These are phyloP conservation scores for Fusarium oligoseptatum DNA, from an alignment of 2,329 filamentous ascomycete species.

Conservation along the genomic window DNA sequence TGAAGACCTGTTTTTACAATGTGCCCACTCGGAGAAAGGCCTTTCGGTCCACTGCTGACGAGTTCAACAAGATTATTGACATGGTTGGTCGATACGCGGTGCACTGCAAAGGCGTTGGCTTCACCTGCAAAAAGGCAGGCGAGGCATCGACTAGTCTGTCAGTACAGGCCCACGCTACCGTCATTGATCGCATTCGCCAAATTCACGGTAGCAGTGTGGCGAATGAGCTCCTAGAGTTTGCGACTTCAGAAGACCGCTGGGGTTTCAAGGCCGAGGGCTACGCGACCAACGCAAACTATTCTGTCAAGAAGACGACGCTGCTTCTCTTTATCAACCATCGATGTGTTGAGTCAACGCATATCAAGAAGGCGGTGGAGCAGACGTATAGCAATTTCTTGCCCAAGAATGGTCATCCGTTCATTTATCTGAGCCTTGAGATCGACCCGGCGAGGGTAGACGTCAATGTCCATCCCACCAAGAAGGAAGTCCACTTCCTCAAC, in stretches of 20 bases:
- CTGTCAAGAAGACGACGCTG: slow-evolving; percentile 88
- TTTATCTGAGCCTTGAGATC: slow-evolving; percentile 92
- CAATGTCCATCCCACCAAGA: slow-evolving; percentile 96
- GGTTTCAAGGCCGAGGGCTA: slow-evolving; percentile 87
- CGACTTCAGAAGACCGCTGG: slow-evolving; percentile 79
- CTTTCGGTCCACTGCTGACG: slow-evolving; percentile 91
- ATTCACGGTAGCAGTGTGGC: slow-evolving; percentile 88
- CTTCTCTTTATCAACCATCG: slow-evolving; percentile 97
- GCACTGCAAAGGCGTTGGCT: slow-evolving; percentile 90
- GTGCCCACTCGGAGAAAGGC: slow-evolving; percentile 88
- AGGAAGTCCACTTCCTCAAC: slow-evolving; percentile 96
- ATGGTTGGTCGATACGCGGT: slow-evolving; percentile 93
- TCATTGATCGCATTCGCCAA: slow-evolving; percentile 87
- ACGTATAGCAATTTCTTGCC: slow-evolving; percentile 89
- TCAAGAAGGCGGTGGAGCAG: slow-evolving; percentile 93
- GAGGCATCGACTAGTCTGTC: slow-evolving; percentile 87
- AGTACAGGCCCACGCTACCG: slow-evolving; percentile 78
- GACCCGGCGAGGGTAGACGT: slow-evolving; percentile 94
- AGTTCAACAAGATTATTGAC: slow-evolving; percentile 98
- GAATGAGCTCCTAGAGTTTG: slow-evolving; percentile 86
- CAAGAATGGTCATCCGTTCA: slow-evolving; percentile 93
- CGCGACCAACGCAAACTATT: slow-evolving; percentile 94
- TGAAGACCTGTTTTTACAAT: slow-evolving; percentile 98
- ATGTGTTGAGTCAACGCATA: slow-evolving; percentile 87
- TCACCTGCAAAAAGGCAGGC: slow-evolving; percentile 96